phyloP scores from a whole-genome alignment of 345 rosid species.

The Populus simonii region DNA sequence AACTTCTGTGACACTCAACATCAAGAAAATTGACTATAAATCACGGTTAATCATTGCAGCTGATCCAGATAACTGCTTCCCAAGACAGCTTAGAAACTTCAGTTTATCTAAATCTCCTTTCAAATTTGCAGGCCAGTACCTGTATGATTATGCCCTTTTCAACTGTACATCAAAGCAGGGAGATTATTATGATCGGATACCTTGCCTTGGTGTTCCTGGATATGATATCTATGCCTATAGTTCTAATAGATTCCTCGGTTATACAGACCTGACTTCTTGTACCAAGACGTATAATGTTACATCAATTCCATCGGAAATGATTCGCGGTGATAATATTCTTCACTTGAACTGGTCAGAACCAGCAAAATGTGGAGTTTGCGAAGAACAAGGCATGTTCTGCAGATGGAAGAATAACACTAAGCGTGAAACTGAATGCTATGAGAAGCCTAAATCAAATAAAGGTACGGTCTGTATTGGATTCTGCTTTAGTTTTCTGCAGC shows the following conservation, averaged over 20 bases:
- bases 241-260: rapidly evolving
- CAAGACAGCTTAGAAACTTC: neutral
- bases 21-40: conserved; percentile 13
- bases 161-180: neutral
- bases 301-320: neutral
- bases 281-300: neutral
- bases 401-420: neutral
- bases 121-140: neutral
- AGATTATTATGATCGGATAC: rapidly evolving
- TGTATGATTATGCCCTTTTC: neutral
- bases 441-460: neutral
- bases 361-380: neutral
- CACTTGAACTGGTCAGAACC: conserved; percentile 2
- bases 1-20: conserved; percentile 5
- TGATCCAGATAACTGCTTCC: neutral
- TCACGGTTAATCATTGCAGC: neutral
- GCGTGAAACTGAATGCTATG: conserved; percentile 6
- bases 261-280: neutral
- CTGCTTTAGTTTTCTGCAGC: neutral
- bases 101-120: neutral
- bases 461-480: neutral
- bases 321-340: neutral
- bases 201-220: conserved; percentile 1
- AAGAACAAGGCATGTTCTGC: neutral
- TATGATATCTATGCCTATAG: neutral